phyloP scores from a whole-genome alignment of 352 stramenopile genomes.

The Phytophthora sp. region DNA sequence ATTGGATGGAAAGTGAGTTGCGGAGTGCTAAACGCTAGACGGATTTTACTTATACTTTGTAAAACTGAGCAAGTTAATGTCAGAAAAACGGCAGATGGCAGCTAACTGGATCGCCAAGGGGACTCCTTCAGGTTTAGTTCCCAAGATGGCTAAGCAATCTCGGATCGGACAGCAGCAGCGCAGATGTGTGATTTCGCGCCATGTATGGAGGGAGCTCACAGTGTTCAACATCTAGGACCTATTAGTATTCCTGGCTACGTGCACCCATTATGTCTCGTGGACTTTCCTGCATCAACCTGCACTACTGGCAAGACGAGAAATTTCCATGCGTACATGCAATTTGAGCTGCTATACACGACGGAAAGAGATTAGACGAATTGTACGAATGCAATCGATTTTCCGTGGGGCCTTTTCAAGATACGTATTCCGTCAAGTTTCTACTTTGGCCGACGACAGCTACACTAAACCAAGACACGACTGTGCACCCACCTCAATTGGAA shows the following conservation, averaged over 20 bases:
- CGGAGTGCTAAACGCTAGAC: constrained; percentile 4
- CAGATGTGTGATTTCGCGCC: neutral
- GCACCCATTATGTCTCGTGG: constrained; percentile 4
- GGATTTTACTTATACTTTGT: constrained; percentile 1
- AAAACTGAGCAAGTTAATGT: neutral
- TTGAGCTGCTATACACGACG: neutral
- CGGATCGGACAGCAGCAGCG: neutral
- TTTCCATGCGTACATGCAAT: constrained; percentile 20
- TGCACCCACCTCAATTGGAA: neutral
- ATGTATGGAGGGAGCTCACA: neutral
- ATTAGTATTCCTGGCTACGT: neutral
- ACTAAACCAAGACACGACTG: neutral
- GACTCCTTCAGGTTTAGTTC: neutral
- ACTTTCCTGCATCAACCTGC: neutral
- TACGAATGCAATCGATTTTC: constrained; percentile 9
- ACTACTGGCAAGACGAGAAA: constrained; percentile 11
- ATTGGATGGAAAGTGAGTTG: constrained; percentile 15
- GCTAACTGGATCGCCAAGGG: neutral
- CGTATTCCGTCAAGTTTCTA: constrained; percentile 1
- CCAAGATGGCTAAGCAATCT: neutral
- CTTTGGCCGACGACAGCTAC: constrained; percentile 2
- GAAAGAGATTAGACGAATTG: neutral
- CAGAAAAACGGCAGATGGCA: neutral
- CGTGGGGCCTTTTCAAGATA: constrained; percentile 8
- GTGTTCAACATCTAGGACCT: neutral